Evolutionary conservation across 2,329 filamentous ascomycete species (phyloP).

Genomic region (Penicillium palitans): DNA sequence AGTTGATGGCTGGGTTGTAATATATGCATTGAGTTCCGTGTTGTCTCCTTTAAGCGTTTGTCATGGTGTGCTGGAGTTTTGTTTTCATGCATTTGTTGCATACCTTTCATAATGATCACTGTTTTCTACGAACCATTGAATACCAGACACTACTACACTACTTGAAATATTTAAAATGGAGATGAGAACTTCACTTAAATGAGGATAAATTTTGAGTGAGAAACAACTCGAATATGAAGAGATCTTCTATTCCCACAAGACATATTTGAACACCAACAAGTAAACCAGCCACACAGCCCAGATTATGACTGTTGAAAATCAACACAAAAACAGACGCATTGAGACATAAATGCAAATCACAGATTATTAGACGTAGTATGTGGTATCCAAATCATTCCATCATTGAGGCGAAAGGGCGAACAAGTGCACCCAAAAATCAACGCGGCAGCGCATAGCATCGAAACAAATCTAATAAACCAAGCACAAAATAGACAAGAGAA

Average conservation of each 20-base stretch:
- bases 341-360: neutral
- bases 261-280: neutral
- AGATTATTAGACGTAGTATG: conserved; percentile 1
- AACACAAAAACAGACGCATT: neutral
- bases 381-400: conserved; percentile 16
- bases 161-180: neutral
- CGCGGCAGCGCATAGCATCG: neutral
- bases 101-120: neutral
- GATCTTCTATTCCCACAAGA: neutral
- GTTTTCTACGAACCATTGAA: neutral
- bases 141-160: neutral
- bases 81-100: neutral
- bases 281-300: neutral
- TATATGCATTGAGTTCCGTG: conserved; percentile 2
- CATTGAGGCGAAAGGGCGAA: conserved; percentile 9
- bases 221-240: neutral
- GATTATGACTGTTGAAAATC: neutral
- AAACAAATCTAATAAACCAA: neutral
- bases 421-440: neutral
- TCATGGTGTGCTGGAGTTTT: neutral
- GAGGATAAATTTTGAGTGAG: neutral
- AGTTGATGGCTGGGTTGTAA: conserved; percentile 62
- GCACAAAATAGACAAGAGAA: neutral
- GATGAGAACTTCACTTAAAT: neutral
- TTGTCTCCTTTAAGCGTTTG: conserved; percentile 9